Evolutionary conservation across 2,329 filamentous ascomycete genomes (phyloP), one percentile per base, ranked within the genome.

Genomic region (Colletotrichum coccodes): DNA sequence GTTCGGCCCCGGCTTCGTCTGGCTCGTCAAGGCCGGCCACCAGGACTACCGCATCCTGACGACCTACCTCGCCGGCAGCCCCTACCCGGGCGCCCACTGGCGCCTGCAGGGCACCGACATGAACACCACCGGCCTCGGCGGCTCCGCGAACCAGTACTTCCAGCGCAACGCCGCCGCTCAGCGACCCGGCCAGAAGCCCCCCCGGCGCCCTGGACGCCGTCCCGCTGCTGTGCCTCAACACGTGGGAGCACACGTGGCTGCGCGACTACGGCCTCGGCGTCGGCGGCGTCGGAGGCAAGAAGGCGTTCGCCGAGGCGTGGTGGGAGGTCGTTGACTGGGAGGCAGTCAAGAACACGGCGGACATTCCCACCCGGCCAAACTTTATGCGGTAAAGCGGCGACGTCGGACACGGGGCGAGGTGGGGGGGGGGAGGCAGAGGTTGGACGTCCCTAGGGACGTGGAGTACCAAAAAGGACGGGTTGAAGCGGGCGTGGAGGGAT

Each of bases 1-100:
- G 94, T 98, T 99, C 83, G 96, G 95, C 62, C 95, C 95, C 0
- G 96, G 96, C 72, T 98, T 97, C 82, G 92, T 98, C 78, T 99
- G 96, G 96, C 91, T 99, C 70, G 93, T 98, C 76, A 89, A 89
- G 81, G 78, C 75, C 73, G 80, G 76, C 61, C 76, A 79, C 69
- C 75, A 73, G 77, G 85, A 84, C 74, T 86, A 85, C 82, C 90
- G 91, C 75, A 88, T 99, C 76, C 86, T 99, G 67, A 87, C 90
- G 74, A 99, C 96, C 65, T 99, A 98, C 85, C 89, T 95, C 70
- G 95, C 95, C 66, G 96, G 96, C 66, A 93, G 92, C 8, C 96
- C 96, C 5, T 96, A 95, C 81, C 89, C 93, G 4, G 91, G 89
- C 71, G 95, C 95, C 38, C 93, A 97, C 83, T 94, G 91, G 85